phyloP scores from a whole-genome alignment of 345 rosid genomes.

The Dovyalis caffra region DNA sequence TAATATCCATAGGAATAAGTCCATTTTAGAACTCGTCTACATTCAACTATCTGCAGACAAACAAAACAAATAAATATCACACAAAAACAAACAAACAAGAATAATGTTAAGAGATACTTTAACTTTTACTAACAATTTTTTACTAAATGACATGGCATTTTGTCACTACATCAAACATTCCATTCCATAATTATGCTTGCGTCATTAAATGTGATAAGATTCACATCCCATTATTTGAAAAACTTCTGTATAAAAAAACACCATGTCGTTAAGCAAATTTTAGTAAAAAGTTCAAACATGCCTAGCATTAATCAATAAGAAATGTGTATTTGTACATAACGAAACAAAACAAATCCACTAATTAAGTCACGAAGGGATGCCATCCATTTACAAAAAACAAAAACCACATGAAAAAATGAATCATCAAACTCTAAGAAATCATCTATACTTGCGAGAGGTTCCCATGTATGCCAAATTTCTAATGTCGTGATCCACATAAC shows the following conservation, averaged over 20 bases:
- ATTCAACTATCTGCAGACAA: conserved; percentile 62
- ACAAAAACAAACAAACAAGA: background rate
- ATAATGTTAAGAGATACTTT: background rate
- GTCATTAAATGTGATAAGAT: background rate
- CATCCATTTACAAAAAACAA: too few relatives aligned
- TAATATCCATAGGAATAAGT: conserved; percentile 86
- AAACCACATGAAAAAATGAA: too few relatives aligned
- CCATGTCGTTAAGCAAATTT: background rate
- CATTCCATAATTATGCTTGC: background rate
- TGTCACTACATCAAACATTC: background rate
- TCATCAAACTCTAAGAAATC: too few relatives aligned
- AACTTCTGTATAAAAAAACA: background rate
- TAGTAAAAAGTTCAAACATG: background rate
- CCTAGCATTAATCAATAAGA: background rate
- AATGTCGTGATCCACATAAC: too few relatives aligned
- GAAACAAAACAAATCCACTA: too few relatives aligned
- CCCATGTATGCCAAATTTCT: too few relatives aligned
- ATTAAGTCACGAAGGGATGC: too few relatives aligned
- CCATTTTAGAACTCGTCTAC: conserved; percentile 90
- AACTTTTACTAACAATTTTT: background rate
- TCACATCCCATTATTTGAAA: background rate
- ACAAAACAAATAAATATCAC: conserved; percentile 5
- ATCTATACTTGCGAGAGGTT: too few relatives aligned
- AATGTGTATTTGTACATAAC: background rate
- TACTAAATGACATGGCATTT: background rate